Base-by-base conservation (phyloP, 805 yeast species). In the Cyberlindnera euphorbiae region DNA sequence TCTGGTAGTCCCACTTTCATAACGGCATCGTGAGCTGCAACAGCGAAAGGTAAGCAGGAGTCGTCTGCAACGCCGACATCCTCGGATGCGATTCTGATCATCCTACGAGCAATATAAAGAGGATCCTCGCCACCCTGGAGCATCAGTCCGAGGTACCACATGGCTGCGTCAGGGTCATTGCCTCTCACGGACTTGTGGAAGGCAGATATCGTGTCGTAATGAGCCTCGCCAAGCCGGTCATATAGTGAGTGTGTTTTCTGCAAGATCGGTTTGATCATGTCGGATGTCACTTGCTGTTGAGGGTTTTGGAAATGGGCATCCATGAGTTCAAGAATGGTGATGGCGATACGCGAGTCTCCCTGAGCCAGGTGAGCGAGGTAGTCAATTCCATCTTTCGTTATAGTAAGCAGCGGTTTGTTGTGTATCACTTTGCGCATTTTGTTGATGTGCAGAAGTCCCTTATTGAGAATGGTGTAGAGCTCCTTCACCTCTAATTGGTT, bases 1-100 rank as follows among this genome's bases (percentile, higher is more conserved):
- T 93, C 98, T 0, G 98, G 98, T 72, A 93, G 67, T 0, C 98
- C 99, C 15, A 93, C 73, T 58, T 83, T 84, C 63, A 86, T 88
- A 4, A 85, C 80, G 0, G 97, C 87, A 28, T 86, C 85, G 56
- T 84, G 85, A 0, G 95, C 75, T 0, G 96, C 79, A 3, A 83
- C 70, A 1, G 95, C 93, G 62, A 93, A 81, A 2, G 96, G 95
- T 28, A 93, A 61, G 48, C 94, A 77, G 1, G 82, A 60, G 34
- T 87, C 86, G 57, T 93, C 97, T 4, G 83, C 66, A 2, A 85
- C 62, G 0, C 99, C 99, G 18, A 93, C 67, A 56, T 93, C 99
- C 56, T 93, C 99, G 53, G 93, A 81, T 0, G 98, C 97, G 15
- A 93, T 93, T 4, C 96, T 69, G 5, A 93, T 80, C 94, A 93